Percentiles rank a stretch among this genome's conserved stretches.
phyloP scores from a whole-genome alignment of 1,284 basidiomycete species.

The Pterulicium gracile region DNA sequence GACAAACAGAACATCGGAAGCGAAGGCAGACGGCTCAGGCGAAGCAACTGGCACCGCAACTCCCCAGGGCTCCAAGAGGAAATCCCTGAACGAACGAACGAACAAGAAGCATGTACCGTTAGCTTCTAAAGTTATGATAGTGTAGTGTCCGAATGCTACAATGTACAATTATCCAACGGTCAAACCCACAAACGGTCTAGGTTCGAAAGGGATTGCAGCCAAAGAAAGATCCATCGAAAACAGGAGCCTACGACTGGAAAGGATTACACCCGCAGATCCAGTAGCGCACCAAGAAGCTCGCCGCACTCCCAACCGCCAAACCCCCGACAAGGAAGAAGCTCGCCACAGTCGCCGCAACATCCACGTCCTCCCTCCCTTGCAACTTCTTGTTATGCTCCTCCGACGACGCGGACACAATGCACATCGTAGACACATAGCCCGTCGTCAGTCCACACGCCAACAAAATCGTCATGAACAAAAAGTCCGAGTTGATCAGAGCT shows the following conservation, averaged over 20 bases:
- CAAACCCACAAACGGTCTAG: too few species aligned
- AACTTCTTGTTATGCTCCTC: conserved; percentile 61
- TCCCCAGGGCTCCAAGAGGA: conserved; percentile 37
- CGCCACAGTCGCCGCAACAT: conserved; percentile 72
- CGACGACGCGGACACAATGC: conserved; percentile 66
- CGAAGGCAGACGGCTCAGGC: conserved; percentile 42
- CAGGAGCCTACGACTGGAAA: conserved; percentile 23
- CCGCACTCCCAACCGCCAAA: conserved; percentile 60
- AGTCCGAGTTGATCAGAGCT: conserved; percentile 62
- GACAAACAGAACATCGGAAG: conserved; percentile 44
- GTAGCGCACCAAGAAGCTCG: conserved; percentile 68
- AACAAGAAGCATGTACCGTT: too few species aligned
- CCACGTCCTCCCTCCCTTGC: conserved; percentile 63
- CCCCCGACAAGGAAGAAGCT: conserved; percentile 74
- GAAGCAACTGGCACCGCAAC: conserved; percentile 43
- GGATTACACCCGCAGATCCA: conserved; percentile 64
- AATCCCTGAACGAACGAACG: too few species aligned
- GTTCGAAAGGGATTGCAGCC: too few species aligned
- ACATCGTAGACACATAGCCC: conserved; percentile 61
- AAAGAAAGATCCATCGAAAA: too few species aligned
- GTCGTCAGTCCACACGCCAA: conserved; percentile 68
- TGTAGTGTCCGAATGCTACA: too few species aligned
- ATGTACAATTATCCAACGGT: too few species aligned
- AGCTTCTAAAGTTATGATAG: too few species aligned
- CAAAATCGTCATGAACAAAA: conserved; percentile 64